Conservation (phyloP, 371 early-diverging fungal species). For the Rhizopus delemar region DNA sequence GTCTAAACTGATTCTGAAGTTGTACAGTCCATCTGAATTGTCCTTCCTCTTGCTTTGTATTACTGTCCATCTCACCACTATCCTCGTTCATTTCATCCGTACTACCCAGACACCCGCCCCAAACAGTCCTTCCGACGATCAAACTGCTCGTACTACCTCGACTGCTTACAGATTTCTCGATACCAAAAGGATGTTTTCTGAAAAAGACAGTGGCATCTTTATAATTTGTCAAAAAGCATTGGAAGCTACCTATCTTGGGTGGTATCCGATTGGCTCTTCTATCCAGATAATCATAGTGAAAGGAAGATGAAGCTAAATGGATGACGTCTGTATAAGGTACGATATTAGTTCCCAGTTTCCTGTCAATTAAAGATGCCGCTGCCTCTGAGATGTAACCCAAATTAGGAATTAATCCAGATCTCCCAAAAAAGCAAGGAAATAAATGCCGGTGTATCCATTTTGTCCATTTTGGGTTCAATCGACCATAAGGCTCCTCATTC, state of each 20-base stretch:
- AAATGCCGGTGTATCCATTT: slow-evolving; percentile 90
- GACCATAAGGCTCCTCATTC: slow-evolving; percentile 92
- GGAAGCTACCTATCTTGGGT: slow-evolving; percentile 84
- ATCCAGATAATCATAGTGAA: slow-evolving; percentile 73
- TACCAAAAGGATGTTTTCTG: slow-evolving; percentile 60
- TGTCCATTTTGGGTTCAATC: slow-evolving; percentile 90
- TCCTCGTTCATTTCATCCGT: slow-evolving; percentile 10
- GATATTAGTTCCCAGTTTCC: slow-evolving; percentile 72
- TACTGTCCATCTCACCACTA: slow-evolving; percentile 17
- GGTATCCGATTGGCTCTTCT: slow-evolving; percentile 56
- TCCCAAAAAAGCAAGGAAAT: slow-evolving; percentile 89
- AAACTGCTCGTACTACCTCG: slow-evolving; percentile 2
- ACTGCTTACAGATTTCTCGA: slow-evolving; percentile 3
- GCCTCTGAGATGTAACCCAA: slow-evolving; percentile 89
- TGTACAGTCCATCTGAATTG: slow-evolving; percentile 64
- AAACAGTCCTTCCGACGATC: slow-evolving; percentile 23
- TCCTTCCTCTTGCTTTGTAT: slow-evolving; percentile 5
- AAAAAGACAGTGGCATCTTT: slow-evolving; percentile 84
- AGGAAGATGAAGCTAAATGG: slow-evolving; percentile 70
- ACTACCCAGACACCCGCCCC: slow-evolving; percentile 40
- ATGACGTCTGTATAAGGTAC: slow-evolving; percentile 87
- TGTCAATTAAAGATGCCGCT: slow-evolving; percentile 79
- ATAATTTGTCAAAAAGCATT: slow-evolving; percentile 80
- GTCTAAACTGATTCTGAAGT: slow-evolving; percentile 71
- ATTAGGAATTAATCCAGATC: slow-evolving; percentile 86